phyloP scores from a whole-genome alignment of 2,329 filamentous ascomycete genomes.

The Mariannaea sp. region DNA sequence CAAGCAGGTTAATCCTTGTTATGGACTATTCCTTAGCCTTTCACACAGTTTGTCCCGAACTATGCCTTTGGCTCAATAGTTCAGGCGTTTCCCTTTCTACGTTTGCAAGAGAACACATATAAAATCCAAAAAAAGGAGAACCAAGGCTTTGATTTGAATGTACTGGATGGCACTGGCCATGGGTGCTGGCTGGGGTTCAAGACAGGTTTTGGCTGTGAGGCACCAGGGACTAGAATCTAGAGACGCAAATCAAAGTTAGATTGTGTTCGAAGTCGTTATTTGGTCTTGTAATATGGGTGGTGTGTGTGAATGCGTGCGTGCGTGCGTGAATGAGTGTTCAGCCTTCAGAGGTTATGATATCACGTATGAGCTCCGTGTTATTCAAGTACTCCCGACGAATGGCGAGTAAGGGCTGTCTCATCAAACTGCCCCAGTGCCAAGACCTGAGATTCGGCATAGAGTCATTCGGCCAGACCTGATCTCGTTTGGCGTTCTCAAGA shows the following conservation, averaged over 20 bases:
- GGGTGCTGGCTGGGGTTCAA: conserved; percentile 14
- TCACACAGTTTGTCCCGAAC: conserved; percentile 11
- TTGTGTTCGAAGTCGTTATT: conserved; percentile 6
- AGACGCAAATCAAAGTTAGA: conserved; percentile 26
- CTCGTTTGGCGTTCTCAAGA: too few species aligned
- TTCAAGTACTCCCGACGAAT: too few species aligned
- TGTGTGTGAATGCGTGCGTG: conserved; percentile 17
- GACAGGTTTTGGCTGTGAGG: conserved; percentile 19
- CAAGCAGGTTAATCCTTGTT: background rate
- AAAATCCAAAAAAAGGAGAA: conserved; percentile 19
- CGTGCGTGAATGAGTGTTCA: too few species aligned
- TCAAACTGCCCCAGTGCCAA: too few species aligned
- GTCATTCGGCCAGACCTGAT: too few species aligned
- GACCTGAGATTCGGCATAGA: too few species aligned
- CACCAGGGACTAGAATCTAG: conserved; percentile 31
- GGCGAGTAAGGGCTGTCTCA: too few species aligned
- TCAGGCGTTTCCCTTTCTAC: conserved; percentile 1
- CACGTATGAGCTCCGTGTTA: too few species aligned
- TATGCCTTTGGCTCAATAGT: conserved; percentile 9
- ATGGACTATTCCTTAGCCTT: conserved; percentile 5
- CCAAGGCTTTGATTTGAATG: conserved; percentile 21
- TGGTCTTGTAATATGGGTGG: background rate
- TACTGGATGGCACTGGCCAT: conserved; percentile 16
- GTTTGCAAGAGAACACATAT: conserved; percentile 8
- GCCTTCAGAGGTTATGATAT: too few species aligned